Evolutionary conservation across 2,329 filamentous ascomycete genomes (phyloP), one percentile per base, ranked within the genome.

Genomic region (Dactylellina leptospora): DNA sequence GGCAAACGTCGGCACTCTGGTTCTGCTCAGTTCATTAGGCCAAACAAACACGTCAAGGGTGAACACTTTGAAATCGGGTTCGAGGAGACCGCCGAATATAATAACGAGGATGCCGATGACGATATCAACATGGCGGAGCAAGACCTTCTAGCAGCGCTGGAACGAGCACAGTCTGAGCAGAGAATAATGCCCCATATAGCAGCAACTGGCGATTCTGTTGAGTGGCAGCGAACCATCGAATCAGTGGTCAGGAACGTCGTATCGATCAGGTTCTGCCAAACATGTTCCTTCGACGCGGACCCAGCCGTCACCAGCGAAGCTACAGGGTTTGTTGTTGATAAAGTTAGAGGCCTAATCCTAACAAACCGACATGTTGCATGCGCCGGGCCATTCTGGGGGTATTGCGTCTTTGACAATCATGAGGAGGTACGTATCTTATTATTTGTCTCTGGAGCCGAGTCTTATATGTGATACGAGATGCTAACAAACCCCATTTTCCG

Each of bases 181-280:
- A 75, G 75, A 36, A 59, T 76, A 25, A 13, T 76, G 6, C 76
- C 76, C 1, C 68, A 74, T 28, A 82, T 82, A 74, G 82, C 82
- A 13, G 81, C 83, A 51, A 81, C 84, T 22, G 75, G 79, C 50
- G 89, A 92, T 76, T 90, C 89, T 1, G 88, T 88, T 22, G 93
- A 96, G 82, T 99, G 95, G 95, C 93, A 97, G 81, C 90, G 88
- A 54, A 97, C 93, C 0, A 96, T 97, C 72, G 93, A 97, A 80
- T 89, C 88, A 73, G 95, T 99, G 2, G 93, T 99, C 59, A 88
- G 90, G 79, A 96, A 93, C 76, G 95, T 97, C 16, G 95, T 99
- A 53, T 96, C 93, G n/a, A 97, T 99, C 77, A 90, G 96, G 76
- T 99, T 99, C 82, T 97, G 93, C 80, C 92, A 97, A 84, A 97